Base-by-base conservation (phyloP, 495 filamentous ascomycete genomes). In the Niebla homalea region DNA sequence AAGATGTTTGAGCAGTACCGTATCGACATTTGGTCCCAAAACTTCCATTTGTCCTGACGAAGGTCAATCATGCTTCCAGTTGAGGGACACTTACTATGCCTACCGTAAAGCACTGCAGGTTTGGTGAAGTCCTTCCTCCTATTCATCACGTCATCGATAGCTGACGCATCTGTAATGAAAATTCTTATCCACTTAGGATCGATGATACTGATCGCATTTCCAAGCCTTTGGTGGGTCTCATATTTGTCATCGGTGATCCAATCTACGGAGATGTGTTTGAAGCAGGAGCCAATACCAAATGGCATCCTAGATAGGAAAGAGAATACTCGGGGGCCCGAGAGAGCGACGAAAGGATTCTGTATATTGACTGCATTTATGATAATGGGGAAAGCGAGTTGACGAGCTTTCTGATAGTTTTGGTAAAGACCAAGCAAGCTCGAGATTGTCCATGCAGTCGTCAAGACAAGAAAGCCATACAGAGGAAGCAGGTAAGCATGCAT, bases 381-480 rank as follows among this genome's bases (percentile, higher is more conserved):
- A 12, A 40, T 43, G 21, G 38, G 41, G 6, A 54, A 22, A 0
- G 20, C 40, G 21, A 46, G 16, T 32, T 22, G 81, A 43, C 78
- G 80, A 10, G 67, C 68, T 5, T 77, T 75, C 7, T 70, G 64
- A 15, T 71, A 57, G 16, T 72, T 63, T 20, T 22, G 45, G 36
- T 35, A 15, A 25, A 48, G 42, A 26, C 42, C 21, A 21, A 21
- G 23, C 20, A n/a, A 45, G 42, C 18, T 20, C 20, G 21, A 45
- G 26, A 45, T 7, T 5, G 42, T 45, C 18, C 21, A 45, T 7
- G 42, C 21, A 26, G 2, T 14, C 8, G 21, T 25, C 18, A 45
- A 26, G 21, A 45, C 16, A 20, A 25, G 5, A 21, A 29, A 45
- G 21, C 42, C 21, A 23, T 10, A 19, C 6, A 45, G 21, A 19